Percentiles rank a stretch among this genome's conserved stretches.
Conservation (phyloP, 1,284 basidiomycete genomes). For the Malassezia arunalokei region DNA sequence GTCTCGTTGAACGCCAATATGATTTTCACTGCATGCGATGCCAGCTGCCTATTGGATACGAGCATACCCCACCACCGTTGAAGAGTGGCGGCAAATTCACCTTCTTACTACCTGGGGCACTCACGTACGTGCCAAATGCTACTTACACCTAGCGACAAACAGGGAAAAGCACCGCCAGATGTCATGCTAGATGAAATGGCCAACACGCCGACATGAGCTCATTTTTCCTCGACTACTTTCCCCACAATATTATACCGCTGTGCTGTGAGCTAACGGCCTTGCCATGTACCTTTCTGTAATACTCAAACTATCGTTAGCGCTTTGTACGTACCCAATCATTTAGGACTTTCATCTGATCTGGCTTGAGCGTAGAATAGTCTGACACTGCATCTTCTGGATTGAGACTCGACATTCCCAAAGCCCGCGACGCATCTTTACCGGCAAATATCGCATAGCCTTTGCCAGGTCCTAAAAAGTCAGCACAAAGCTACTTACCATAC, state of each 20-base stretch:
- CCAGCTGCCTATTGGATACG: slow-evolving; percentile 33
- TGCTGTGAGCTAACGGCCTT: background rate
- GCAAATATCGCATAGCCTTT: slow-evolving; percentile 52
- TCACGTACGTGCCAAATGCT: slow-evolving; percentile 22
- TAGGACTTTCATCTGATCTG: slow-evolving; percentile 67
- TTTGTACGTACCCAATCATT: slow-evolving; percentile 62
- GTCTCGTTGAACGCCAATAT: slow-evolving; percentile 29
- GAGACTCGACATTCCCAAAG: slow-evolving; percentile 60
- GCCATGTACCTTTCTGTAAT: slow-evolving; percentile 33
- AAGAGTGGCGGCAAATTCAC: slow-evolving; percentile 39
- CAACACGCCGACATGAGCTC: background rate
- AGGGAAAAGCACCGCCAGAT: slow-evolving; percentile 22
- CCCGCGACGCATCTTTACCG: slow-evolving; percentile 64
- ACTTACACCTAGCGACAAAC: slow-evolving; percentile 17
- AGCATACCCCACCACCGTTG: slow-evolving; percentile 36
- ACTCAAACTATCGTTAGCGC: slow-evolving; percentile 22
- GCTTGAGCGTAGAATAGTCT: slow-evolving; percentile 68
- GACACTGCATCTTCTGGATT: slow-evolving; percentile 75
- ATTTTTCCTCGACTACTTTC: slow-evolving; percentile 19
- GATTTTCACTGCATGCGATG: slow-evolving; percentile 33
- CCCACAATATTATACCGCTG: slow-evolving; percentile 44
- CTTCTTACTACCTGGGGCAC: slow-evolving; percentile 29
- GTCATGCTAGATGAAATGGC: slow-evolving; percentile 16
- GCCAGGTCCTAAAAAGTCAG: slow-evolving; percentile 20
- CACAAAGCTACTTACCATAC: slow-evolving; percentile 53